Percentiles rank a stretch among this genome's conserved stretches.
Evolutionary conservation across 169 alveolate genomes (phyloP).

Genomic region (Plasmodium chabaudi): DNA sequence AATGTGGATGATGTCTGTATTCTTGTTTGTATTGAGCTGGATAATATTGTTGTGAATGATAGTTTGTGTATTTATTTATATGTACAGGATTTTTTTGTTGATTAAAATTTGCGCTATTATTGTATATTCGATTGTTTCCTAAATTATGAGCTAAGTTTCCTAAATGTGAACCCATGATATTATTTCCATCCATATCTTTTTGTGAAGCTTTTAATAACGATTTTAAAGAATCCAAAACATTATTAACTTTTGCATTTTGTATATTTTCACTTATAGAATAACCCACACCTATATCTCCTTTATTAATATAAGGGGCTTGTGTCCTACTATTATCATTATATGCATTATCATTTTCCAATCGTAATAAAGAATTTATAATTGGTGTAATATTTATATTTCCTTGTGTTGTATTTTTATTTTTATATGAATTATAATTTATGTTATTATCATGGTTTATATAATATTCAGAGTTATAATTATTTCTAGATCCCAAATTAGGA

Average conservation of each 20-base stretch:
- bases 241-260: conserved; percentile 67
- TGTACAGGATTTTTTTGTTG: conserved; percentile 1
- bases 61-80: conserved; percentile 23
- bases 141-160: neutral
- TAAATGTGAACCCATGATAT: too few species aligned
- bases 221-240: conserved; percentile 62
- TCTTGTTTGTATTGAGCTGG: neutral
- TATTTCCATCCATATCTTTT: neutral
- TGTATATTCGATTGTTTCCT: neutral
- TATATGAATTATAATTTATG: neutral
- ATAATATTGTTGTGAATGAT: conserved; percentile 30
- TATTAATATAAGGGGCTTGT: neutral
- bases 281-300: neutral
- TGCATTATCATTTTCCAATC: conserved; percentile 34
- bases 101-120: conserved; percentile 1
- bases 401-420: conserved; percentile 7
- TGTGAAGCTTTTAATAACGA: conserved; percentile 56
- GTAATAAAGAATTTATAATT: conserved; percentile 43
- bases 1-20: neutral
- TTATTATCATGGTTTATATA: neutral
- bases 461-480: neutral
- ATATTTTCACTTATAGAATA: conserved; percentile 38
- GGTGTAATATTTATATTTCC: conserved; percentile 67
- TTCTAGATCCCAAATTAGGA: neutral
- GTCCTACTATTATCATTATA: neutral